Percentiles rank a stretch among this genome's conserved stretches.
These are phyloP conservation scores for Penicillium brevicompactum DNA, from an alignment of 2,329 filamentous ascomycete species.

Conservation along the genomic window DNA sequence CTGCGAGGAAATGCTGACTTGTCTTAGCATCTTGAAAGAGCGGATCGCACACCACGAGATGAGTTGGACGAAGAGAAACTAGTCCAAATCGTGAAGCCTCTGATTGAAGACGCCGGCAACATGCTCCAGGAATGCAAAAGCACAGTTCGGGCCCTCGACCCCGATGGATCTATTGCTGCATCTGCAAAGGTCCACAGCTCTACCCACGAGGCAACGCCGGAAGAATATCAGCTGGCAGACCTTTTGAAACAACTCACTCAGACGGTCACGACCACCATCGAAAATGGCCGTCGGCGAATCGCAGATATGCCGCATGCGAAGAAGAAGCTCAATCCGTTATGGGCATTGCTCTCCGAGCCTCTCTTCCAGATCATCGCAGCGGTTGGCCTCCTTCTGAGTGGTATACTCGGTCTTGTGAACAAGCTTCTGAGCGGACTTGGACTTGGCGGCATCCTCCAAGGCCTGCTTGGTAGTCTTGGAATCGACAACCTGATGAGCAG, in stretches of 20 bases:
- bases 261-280: slow-evolving; percentile 78
- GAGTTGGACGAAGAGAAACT: slow-evolving; percentile 89
- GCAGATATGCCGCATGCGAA: slow-evolving; percentile 91
- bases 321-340: slow-evolving; percentile 91
- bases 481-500: slow-evolving; percentile 54
- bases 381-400: slow-evolving; percentile 78
- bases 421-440: slow-evolving; percentile 78
- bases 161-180: slow-evolving; percentile 80
- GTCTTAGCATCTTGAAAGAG: slow-evolving; percentile 60
- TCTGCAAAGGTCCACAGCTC: slow-evolving; percentile 81
- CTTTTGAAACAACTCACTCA: slow-evolving; percentile 81
- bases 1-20: slow-evolving; percentile 42
- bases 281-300: slow-evolving; percentile 84
- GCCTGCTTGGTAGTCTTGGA: slow-evolving; percentile 75
- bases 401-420: slow-evolving; percentile 83
- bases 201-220: slow-evolving; percentile 73
- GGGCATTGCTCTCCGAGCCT: slow-evolving; percentile 72
- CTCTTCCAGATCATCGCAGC: slow-evolving; percentile 90
- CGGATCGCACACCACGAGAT: slow-evolving; percentile 78
- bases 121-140: slow-evolving; percentile 87
- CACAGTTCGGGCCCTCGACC: slow-evolving; percentile 82
- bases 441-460: slow-evolving; percentile 77
- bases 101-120: slow-evolving; percentile 81
- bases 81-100: slow-evolving; percentile 80
- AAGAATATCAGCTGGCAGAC: slow-evolving; percentile 84